These are phyloP conservation scores for Lentinula edodes DNA, from an alignment of 768 basidiomycete genomes.

Conservation along the genomic window DNA sequence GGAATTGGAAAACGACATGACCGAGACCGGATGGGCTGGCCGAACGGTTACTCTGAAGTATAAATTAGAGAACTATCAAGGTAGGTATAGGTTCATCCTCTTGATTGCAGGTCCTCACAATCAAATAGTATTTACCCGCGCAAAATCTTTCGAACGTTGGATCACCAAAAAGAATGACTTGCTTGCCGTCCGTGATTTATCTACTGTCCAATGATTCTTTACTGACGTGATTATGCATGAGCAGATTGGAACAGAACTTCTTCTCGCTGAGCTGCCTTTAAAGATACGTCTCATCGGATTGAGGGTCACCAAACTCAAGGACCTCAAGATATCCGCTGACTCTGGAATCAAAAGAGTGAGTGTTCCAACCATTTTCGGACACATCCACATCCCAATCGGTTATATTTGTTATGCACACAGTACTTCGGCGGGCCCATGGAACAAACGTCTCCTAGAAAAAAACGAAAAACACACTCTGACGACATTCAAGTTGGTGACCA, in stretches of 20 bases:
- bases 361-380: background rate
- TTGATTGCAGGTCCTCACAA: background rate
- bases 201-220: background rate
- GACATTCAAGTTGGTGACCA: conserved; percentile 9
- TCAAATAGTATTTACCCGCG: conserved; percentile 66
- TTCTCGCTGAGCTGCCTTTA: conserved; percentile 76
- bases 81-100: conserved; percentile 24
- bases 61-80: conserved; percentile 88
- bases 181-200: conserved; percentile 48
- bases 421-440: conserved; percentile 47
- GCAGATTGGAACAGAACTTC: conserved; percentile 75
- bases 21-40: conserved; percentile 74
- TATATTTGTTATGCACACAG: conserved; percentile 24
- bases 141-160: conserved; percentile 74
- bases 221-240: conserved; percentile 8
- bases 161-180: conserved; percentile 78
- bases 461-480: conserved; percentile 24
- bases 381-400: background rate
- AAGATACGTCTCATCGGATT: conserved; percentile 83
- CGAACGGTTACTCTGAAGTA: conserved; percentile 89
- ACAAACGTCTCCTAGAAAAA: conserved; percentile 31
- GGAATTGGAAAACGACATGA: conserved; percentile 80
- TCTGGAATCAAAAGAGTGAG: conserved; percentile 72
- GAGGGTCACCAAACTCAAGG: conserved; percentile 83
- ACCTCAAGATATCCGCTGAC: conserved; percentile 48